Evolutionary conservation across 2,329 filamentous ascomycete species (phyloP).

Genomic region (Fusarium sp.): DNA sequence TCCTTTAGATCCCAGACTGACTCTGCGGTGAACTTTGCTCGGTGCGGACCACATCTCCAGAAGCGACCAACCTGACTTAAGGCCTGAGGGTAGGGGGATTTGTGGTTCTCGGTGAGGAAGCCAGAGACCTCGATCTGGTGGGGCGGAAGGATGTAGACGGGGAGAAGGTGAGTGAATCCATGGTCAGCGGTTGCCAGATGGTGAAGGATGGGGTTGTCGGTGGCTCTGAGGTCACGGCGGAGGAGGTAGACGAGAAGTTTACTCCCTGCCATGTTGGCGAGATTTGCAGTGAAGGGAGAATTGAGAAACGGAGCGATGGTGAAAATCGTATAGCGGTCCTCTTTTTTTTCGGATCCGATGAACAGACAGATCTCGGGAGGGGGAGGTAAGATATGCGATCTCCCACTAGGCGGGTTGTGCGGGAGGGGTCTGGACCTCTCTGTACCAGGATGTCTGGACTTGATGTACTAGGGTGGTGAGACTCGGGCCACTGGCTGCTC

Average conservation of each 20-base stretch:
- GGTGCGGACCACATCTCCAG: constrained; percentile 79
- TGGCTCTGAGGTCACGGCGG: constrained; percentile 77
- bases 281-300: background rate
- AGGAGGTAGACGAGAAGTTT: constrained; percentile 78
- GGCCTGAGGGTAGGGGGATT: constrained; percentile 77
- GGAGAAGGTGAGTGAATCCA: constrained; percentile 76
- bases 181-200: constrained; percentile 63
- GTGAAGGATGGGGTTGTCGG: constrained; percentile 81
- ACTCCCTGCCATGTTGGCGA: constrained; percentile 47
- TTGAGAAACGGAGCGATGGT: background rate
- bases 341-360: background rate
- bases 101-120: constrained; percentile 67
- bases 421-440: constrained; percentile 7
- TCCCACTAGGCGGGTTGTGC: constrained; percentile 9
- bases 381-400: constrained; percentile 12
- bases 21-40: constrained; percentile 78
- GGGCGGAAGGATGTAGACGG: constrained; percentile 76
- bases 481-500: background rate
- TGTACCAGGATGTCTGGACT: background rate
- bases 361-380: constrained; percentile 9
- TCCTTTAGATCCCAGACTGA: constrained; percentile 79
- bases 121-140: constrained; percentile 81
- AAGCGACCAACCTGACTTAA: constrained; percentile 73
- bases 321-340: background rate
- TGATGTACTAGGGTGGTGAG: constrained; percentile 4